Base-by-base conservation (phyloP, 1,284 basidiomycete species). In the Taiwanofungus camphoratus region DNA sequence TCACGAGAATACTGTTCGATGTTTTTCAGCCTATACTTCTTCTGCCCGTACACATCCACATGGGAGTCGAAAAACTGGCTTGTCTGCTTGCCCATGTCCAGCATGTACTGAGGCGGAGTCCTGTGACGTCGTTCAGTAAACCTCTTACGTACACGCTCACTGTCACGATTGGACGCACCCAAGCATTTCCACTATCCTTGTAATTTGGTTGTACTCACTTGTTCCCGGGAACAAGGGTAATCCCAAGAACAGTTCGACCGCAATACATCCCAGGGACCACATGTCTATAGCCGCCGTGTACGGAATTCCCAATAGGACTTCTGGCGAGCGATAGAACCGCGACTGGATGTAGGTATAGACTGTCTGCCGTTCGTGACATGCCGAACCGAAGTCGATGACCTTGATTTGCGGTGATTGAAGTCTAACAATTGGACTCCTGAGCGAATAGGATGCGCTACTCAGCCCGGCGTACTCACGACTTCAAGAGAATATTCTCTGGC, bases 311-410 rank as follows among this genome's bases (percentile, higher is more conserved):
- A 99, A 75, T 12, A 99, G 74, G 20, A 99, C 96, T 68, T 99
- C 96, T 4, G 95, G 96, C 3, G 92, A 96, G 31, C 96, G 89
- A 63, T 99, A 99, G 71, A 99, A 99, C 38, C 95, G 81, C 7
- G 94, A 97, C 63, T 99, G 95, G 62, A 99, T 99, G 68, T 99
- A 99, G 2, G 96, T 99, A 64, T 99, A 99, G 35, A 99, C 94
- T 4, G 95, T 99, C 67, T 98, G 93, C 56, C 92, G 85, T 66
- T 98, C 96, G 64, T 98, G 93, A 62, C 96, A 99, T 15, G 95
- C 93, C 15, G 94, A 98, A 38, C 95, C 96, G 68, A 98, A 99
- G 69, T 99, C 95, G 61, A 99, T 98, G 45, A 99, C 89, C 68
- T 99, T 99, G 74, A 99, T 98, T 63, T 92, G 87, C 2, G 96